Evolutionary conservation across 116 monocot species (phyloP).

Genomic region (Thalassia testudinum): DNA sequence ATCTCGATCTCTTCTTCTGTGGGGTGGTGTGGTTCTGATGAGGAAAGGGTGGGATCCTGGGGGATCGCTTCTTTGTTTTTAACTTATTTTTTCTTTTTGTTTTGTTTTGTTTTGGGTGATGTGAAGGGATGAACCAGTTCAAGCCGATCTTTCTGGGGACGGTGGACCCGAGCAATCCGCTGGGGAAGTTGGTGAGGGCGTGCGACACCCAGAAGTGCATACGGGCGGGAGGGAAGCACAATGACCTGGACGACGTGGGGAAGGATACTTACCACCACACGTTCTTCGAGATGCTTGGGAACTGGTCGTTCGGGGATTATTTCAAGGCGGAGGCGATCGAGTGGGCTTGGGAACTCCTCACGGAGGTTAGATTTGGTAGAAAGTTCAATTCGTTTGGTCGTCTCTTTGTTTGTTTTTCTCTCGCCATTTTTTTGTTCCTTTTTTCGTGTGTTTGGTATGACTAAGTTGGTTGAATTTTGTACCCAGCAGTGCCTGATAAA

Average conservation of each 20-base stretch:
- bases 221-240: slow-evolving; percentile 97
- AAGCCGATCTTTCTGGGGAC: slow-evolving; percentile 90
- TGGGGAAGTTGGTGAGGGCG: slow-evolving; percentile 56
- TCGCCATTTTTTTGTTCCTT: no score
- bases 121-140: slow-evolving; percentile 87
- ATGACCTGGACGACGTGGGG: slow-evolving; percentile 95
- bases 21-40: neutral
- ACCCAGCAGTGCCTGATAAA: no score
- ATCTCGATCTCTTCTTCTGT: neutral
- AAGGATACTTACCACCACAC: slow-evolving; percentile 98
- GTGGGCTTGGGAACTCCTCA: slow-evolving; percentile 95
- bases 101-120: neutral
- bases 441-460: no score
- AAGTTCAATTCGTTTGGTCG: neutral
- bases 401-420: neutral
- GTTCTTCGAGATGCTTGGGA: slow-evolving; percentile 99
- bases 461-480: no score
- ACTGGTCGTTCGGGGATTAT: slow-evolving; percentile 99
- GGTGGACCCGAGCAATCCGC: slow-evolving; percentile 51
- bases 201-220: slow-evolving; percentile 99
- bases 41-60: neutral
- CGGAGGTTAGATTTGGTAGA: slow-evolving; percentile 62
- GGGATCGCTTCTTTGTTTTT: slow-evolving; percentile 1
- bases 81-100: neutral
- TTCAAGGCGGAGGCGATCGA: slow-evolving; percentile 82